These are phyloP conservation scores for Cucurbitaria berberidis DNA, from an alignment of 2,329 filamentous ascomycete genomes.

Conservation along the genomic window DNA sequence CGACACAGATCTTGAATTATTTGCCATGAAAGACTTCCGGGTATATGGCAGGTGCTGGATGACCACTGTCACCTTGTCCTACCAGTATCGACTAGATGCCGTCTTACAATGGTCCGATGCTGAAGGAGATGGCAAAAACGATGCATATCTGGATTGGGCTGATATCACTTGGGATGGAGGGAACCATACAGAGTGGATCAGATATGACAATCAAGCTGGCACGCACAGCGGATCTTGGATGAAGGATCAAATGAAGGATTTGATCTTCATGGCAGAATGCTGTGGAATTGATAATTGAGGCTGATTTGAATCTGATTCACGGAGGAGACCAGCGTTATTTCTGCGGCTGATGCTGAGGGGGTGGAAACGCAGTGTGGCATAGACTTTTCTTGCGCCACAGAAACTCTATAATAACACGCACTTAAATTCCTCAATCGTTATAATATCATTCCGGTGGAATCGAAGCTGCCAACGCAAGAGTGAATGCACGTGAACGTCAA, in stretches of 20 bases:
- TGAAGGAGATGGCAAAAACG: neutral
- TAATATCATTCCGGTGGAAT: too few species aligned
- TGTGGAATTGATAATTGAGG: neutral
- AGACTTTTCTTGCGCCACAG: too few species aligned
- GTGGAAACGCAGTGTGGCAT: too few species aligned
- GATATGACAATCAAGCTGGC: neutral
- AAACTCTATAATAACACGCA: too few species aligned
- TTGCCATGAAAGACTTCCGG: neutral
- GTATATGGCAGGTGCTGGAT: neutral
- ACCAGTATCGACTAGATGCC: neutral
- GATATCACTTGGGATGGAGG: neutral
- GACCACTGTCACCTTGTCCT: neutral
- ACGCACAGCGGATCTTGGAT: neutral
- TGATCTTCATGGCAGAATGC: neutral
- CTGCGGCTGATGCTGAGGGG: too few species aligned
- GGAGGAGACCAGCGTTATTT: neutral
- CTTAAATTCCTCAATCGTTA: too few species aligned
- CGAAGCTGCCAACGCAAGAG: too few species aligned
- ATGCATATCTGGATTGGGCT: slow-evolving; percentile 4
- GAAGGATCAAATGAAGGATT: neutral
- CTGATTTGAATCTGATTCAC: neutral
- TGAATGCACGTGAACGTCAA: too few species aligned
- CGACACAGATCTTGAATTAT: slow-evolving; percentile 2
- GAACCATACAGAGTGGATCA: neutral
- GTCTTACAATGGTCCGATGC: neutral